A percentile compares a stretch with the other conserved stretches of the same genome.
These are phyloP conservation scores for Krasilnikovozyma curviuscula DNA, from an alignment of 768 basidiomycete genomes.

Conservation along the genomic window DNA sequence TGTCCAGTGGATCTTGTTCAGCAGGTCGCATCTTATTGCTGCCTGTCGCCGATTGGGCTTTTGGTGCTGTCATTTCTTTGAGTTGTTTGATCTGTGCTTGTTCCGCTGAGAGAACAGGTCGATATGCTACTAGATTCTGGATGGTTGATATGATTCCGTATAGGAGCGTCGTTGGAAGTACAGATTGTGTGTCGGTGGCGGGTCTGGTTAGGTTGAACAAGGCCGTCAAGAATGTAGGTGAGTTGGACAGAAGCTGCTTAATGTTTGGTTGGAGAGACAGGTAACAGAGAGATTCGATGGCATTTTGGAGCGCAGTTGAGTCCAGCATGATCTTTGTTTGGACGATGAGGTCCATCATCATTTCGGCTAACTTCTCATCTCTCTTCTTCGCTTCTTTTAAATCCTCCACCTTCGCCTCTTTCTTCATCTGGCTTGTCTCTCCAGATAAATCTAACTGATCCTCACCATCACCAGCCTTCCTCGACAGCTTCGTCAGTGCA, in stretches of 20 bases:
- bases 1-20: slow-evolving; percentile 35
- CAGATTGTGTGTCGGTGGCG: slow-evolving; percentile 9
- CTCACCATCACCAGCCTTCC: slow-evolving; percentile 23
- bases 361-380: slow-evolving; percentile 34
- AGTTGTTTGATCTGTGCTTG: slow-evolving; percentile 65
- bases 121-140: slow-evolving; percentile 51
- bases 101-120: slow-evolving; percentile 54
- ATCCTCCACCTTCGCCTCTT: slow-evolving; percentile 3
- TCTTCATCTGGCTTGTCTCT: slow-evolving; percentile 6
- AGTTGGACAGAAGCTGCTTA: slow-evolving; percentile 43
- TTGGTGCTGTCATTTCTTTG: slow-evolving; percentile 45
- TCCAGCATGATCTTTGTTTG: slow-evolving; percentile 12
- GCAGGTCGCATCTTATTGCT: slow-evolving; percentile 6
- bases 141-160: slow-evolving; percentile 65
- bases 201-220: slow-evolving; percentile 14
- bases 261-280: slow-evolving; percentile 44
- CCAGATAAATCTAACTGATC: slow-evolving; percentile 18
- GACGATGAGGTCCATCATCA: slow-evolving; percentile 38
- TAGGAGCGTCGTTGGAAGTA: slow-evolving; percentile 32
- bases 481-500: slow-evolving; percentile 57
- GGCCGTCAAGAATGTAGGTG: slow-evolving; percentile 34
- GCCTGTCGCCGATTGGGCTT: slow-evolving; percentile 12
- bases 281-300: slow-evolving; percentile 71
- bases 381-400: slow-evolving; percentile 5
- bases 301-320: slow-evolving; percentile 37